These are phyloP conservation scores for Amaranthus cruentus DNA, from an alignment of 148 eudicot genomes.

Conservation along the genomic window DNA sequence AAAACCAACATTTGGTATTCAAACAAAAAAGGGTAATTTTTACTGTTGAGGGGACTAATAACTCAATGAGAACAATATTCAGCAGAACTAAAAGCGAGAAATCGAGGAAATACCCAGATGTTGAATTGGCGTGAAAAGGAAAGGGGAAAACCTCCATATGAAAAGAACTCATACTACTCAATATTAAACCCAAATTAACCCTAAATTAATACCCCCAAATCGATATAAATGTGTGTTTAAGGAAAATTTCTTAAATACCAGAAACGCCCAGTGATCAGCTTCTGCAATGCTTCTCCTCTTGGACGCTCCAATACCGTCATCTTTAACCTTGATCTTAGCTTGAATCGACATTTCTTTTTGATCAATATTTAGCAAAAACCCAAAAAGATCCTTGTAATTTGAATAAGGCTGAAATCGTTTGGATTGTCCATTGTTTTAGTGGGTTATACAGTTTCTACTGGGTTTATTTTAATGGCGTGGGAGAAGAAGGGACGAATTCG, in stretches of 20 bases:
- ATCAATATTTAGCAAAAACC: neutral
- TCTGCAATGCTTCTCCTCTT: slow-evolving; percentile 21
- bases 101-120: neutral
- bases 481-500: neutral
- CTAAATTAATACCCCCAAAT: neutral
- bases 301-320: slow-evolving; percentile 19
- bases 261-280: slow-evolving; percentile 47
- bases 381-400: neutral
- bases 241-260: slow-evolving; percentile 28
- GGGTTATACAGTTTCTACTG: neutral
- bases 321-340: slow-evolving; percentile 23
- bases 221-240: neutral
- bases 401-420: neutral
- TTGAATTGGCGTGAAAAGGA: neutral
- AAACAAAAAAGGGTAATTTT: no score
- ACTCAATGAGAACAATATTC: no score
- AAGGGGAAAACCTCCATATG: neutral
- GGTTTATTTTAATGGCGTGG: neutral
- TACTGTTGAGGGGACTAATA: no score
- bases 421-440: neutral
- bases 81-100: neutral
- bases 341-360: slow-evolving; percentile 14
- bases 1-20: no score
- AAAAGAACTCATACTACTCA: neutral
- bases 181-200: neutral